Evolutionary conservation across 805 yeast species (phyloP).

Genomic region (Ogataea degrootiae): DNA sequence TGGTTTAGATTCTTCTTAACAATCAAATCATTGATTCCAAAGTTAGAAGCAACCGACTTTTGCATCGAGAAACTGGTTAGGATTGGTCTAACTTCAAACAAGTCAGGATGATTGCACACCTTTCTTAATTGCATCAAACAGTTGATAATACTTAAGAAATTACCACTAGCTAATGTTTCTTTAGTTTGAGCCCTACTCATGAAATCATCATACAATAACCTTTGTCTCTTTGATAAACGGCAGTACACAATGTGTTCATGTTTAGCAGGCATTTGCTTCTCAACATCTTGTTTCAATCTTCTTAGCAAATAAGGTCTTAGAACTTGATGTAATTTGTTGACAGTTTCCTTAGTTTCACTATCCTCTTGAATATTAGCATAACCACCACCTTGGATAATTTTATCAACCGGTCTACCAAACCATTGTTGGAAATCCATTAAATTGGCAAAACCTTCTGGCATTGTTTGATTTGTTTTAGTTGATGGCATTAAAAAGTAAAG

Average conservation of each 20-base stretch:
- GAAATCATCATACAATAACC: conserved; percentile 90
- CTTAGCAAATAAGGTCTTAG: conserved; percentile 88
- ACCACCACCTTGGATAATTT: conserved; percentile 72
- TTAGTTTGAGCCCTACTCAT: conserved; percentile 95
- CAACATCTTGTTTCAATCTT: conserved; percentile 93
- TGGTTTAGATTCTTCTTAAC: conserved; percentile 29
- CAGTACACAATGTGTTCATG: conserved; percentile 94
- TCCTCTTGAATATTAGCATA: conserved; percentile 37
- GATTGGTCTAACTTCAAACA: conserved; percentile 94
- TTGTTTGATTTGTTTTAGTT: conserved; percentile 52
- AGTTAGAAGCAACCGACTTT: conserved; percentile 53
- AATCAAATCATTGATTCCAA: conserved; percentile 35
- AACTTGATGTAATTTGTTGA: conserved; percentile 85
- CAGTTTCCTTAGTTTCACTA: conserved; percentile 81
- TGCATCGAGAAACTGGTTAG: conserved; percentile 82
- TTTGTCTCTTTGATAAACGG: conserved; percentile 85
- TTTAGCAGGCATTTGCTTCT: conserved; percentile 98
- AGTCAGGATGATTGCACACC: conserved; percentile 94
- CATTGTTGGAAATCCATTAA: conserved; percentile 94
- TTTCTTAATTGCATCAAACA: conserved; percentile 97
- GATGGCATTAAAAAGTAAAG: conserved; percentile 96
- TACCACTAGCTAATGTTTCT: conserved; percentile 91
- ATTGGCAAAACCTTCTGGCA: conserved; percentile 96
- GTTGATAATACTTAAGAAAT: conserved; percentile 89
- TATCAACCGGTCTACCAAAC: conserved; percentile 98